Conservation (phyloP, 441 rosid genomes). For the Pelargonium myrrhifolium region DNA sequence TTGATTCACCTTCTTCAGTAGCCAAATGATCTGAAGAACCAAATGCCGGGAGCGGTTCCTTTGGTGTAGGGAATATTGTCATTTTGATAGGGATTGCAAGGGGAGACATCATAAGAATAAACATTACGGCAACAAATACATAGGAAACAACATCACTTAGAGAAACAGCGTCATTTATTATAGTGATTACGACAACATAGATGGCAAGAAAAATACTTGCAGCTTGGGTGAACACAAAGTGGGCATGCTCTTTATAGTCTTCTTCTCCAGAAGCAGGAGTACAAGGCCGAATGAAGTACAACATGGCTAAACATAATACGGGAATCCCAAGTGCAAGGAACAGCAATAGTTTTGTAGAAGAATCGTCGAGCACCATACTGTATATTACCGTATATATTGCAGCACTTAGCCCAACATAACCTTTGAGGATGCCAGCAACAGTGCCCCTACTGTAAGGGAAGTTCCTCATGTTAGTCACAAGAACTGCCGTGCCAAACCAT, state of each 20-base stretch:
- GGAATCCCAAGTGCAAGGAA: constrained; percentile 74
- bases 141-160: constrained; percentile 37
- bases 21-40: constrained; percentile 54
- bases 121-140: constrained; percentile 48
- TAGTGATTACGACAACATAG: constrained; percentile 52
- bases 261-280: constrained; percentile 67
- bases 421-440: constrained; percentile 90
- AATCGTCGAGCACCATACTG: constrained; percentile 45
- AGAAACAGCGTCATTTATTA: constrained; percentile 37
- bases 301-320: constrained; percentile 47
- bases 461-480: constrained; percentile 96
- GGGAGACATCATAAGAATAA: constrained; percentile 56
- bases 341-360: constrained; percentile 53
- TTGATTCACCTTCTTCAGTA: constrained; percentile 35
- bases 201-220: constrained; percentile 58
- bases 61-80: constrained; percentile 65
- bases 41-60: constrained; percentile 30
- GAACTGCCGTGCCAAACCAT: constrained; percentile 89
- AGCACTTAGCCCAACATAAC: constrained; percentile 76
- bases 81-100: constrained; percentile 88
- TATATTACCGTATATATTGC: constrained; percentile 71
- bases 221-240: constrained; percentile 64
- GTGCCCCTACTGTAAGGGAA: constrained; percentile 86
- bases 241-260: constrained; percentile 69
- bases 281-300: constrained; percentile 75